Evolutionary conservation across 2,329 filamentous ascomycete genomes (phyloP).

Genomic region (Fusarium newnesense): DNA sequence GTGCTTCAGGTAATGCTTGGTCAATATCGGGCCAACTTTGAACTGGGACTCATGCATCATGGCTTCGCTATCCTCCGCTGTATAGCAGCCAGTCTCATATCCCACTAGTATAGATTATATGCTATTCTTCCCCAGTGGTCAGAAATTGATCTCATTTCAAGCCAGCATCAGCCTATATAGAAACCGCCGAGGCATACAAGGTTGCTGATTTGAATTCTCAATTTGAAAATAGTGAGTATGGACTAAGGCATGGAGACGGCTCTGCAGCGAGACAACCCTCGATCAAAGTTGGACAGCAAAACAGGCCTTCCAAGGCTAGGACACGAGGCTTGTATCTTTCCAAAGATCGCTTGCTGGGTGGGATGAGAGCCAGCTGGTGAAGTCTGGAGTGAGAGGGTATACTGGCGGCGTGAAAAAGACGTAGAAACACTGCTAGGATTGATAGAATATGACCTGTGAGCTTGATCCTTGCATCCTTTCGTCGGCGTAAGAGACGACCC

Average conservation of each 20-base stretch:
- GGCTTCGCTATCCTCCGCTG: background rate
- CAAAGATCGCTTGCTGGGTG: too few relatives aligned
- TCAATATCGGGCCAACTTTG: background rate
- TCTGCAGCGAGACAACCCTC: too few relatives aligned
- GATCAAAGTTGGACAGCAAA: too few relatives aligned
- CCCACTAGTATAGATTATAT: rapidly evolving
- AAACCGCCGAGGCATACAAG: too few relatives aligned
- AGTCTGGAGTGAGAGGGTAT: background rate
- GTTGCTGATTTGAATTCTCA: too few relatives aligned
- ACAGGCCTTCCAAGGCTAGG: too few relatives aligned
- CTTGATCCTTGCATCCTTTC: slow-evolving; percentile 33
- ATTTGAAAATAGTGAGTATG: too few relatives aligned
- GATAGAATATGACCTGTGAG: background rate
- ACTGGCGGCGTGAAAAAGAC: background rate
- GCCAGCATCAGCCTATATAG: too few relatives aligned
- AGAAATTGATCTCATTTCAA: too few relatives aligned
- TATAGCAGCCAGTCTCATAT: background rate
- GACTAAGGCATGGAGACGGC: too few relatives aligned
- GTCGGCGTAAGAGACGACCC: slow-evolving; percentile 45
- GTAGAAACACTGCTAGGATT: background rate
- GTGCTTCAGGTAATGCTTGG: background rate
- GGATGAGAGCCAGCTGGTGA: background rate
- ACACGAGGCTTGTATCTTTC: too few relatives aligned
- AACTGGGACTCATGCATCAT: background rate
- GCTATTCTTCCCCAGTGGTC: too few relatives aligned